Percentiles rank a stretch among this genome's conserved stretches.
Conservation (phyloP, 352 stramenopile species). For the Phytopythium mirpurense region DNA sequence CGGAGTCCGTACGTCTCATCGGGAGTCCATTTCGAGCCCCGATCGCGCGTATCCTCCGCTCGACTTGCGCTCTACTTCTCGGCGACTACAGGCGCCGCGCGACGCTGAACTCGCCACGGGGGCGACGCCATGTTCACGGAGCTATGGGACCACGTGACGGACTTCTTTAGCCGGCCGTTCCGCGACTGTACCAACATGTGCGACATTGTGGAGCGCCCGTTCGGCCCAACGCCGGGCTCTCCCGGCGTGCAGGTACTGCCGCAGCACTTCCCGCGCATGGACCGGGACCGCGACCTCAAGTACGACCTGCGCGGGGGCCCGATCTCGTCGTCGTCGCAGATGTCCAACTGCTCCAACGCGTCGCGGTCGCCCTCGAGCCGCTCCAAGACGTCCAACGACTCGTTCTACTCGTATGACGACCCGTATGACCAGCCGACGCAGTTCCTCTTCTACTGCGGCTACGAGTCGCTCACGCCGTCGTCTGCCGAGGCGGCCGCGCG, state of each 20-base stretch:
- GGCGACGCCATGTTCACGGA: not conserved
- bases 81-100: too few species aligned
- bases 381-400: constrained; percentile 23
- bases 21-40: too few species aligned
- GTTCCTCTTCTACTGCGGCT: constrained; percentile 56
- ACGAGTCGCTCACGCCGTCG: constrained; percentile 27
- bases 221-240: constrained; percentile 9
- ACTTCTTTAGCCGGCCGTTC: constrained; percentile 28
- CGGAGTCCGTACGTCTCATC: too few species aligned
- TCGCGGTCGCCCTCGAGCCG: constrained; percentile 5
- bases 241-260: constrained; percentile 20
- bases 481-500: constrained; percentile 13
- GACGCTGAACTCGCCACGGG: too few species aligned
- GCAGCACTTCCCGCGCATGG: constrained; percentile 22
- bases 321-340: constrained; percentile 12
- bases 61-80: too few species aligned
- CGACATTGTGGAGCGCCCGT: constrained; percentile 15
- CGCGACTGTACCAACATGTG: constrained; percentile 28
- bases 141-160: constrained; percentile 6
- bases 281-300: constrained; percentile 28
- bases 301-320: constrained; percentile 18
- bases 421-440: constrained; percentile 32
- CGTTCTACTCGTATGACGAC: constrained; percentile 32
- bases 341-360: constrained; percentile 8
- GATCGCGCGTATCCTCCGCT: too few species aligned